Evolutionary conservation across 192 early-diverging fungal genomes (phyloP), one percentile per base, ranked within the genome.

Genomic region (Ramicandelaber brevisporus): DNA sequence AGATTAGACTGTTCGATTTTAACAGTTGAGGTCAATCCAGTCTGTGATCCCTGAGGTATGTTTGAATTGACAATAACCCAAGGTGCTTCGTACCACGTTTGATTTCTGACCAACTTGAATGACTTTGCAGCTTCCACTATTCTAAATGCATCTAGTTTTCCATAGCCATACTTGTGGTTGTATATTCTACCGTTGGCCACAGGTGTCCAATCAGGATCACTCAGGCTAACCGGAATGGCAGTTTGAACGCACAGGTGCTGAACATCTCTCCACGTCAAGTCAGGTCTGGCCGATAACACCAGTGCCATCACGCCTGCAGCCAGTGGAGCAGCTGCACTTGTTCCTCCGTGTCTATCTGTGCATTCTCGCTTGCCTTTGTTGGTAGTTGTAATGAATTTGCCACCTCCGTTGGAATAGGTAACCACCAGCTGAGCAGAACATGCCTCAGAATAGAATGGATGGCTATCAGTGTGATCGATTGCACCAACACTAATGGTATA

Each of bases 121-220:
- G 53, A 53, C 34, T 66, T 74, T 0, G 88, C 79, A 4, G 57
- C 54, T 30, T 86, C 70, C 7, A 98, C 73, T 4, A 90, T 61
- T 14, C 46, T 49, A 34, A 65, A 77, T 1, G 74, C 76, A 50
- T 98, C 82, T 26, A 95, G 38, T 29, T 67, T 79, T 12, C 92
- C 92, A 46, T 78, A 98, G 0, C 92, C 92, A 37, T 66, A 98
- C 30, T 80, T 80, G 60, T 95, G 80, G 53, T 75, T 87, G 53
- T 68, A 93, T 30, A 45, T 40, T 14, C 82, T 69, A 8, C 78
- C 77, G 3, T 60, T 47, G 3, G 71, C 58, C 6, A 70, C 73
- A 1, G 31, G 26, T 1, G 41, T 20, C 92, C 92, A 98, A 28
- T 68, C 76, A 5, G 42, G 26, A 41, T 92, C 81, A 16, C 42